Evolutionary conservation across 2,329 filamentous ascomycete genomes (phyloP), one percentile per base, ranked within the genome.

Genomic region (Ophiocordyceps camponoti-saundersi): DNA sequence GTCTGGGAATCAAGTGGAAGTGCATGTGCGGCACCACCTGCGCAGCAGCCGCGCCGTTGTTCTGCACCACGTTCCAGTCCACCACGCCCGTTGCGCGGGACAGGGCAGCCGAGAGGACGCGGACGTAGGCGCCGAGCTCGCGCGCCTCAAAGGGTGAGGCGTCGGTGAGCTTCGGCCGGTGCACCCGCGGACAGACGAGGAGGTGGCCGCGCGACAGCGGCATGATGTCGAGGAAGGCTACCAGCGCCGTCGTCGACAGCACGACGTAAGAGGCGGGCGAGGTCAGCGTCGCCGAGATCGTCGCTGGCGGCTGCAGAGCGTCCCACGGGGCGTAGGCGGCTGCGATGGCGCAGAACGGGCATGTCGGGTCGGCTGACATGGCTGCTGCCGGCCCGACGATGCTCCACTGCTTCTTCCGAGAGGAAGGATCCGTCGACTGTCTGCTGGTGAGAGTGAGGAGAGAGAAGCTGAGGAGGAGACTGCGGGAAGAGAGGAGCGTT

Each of bases 21-120:
- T 98, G 90, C 44, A 93, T 82, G 62, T 96, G 90, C 21, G 84
- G 83, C 2, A 96, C 88, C 16, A 95, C 87, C 66, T 96, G 90
- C 2, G 88, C 88, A 2, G 90, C 90, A 30, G 87, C 78, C 3
- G 80, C 80, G 16, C 90, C 87, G 56, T 95, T 96, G 61, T 96
- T 96, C 68, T 96, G 90, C 47, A 96, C 86, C 29, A 96, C 79
- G 63, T 98, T 98, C 83, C 90, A 96, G 65, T 95, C 89, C 45
- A 71, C 71, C 1, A 86, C 76, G 11, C 80, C 82, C 2, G 81
- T 85, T 1, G 79, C 77, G 46, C 70, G 71, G 30, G 79, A 73
- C 36, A 95, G 71, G 0, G 85, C 84, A 20, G 76, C 69, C 18
- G 83, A 85, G 2, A 95, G 67, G 3, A 90, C 63, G 32, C 85